Base-by-base conservation (phyloP, 495 filamentous ascomycete species). In the Aspergillus taichungensis region DNA sequence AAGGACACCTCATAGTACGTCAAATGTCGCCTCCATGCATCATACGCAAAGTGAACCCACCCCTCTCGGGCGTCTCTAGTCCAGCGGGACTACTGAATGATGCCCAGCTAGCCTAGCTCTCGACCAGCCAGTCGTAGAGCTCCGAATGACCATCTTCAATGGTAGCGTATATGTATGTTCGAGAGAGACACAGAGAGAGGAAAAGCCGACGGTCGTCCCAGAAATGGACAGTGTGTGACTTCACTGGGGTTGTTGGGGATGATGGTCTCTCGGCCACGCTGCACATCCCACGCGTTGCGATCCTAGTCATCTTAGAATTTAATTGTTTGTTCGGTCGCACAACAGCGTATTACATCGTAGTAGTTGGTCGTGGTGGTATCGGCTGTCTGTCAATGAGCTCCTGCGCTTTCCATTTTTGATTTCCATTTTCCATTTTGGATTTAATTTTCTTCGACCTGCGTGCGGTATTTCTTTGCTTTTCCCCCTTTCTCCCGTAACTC, bases 1-100 rank as follows among this genome's bases (percentile, higher is more conserved):
- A 57, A 57, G 54, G 50, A 50, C 50, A 42, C 45, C 54, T 57
- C 50, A 53, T 46, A 43, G 47, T 57, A 57, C 54, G 54, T 57
- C 54, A 57, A 24, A 45, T 48, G 35, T 46, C 43, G 50, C 47
- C 42, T 46, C 41, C 46, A 46, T 47, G 47, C 49, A 24, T 24
- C 18, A 24, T 24, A 24, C 18, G 18, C 18, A 24, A 24, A 24
- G 2, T 4, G 18, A 24, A 24, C 18, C 18, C 18, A 24, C 18
- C 18, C 18, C 18, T 24, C 18, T 24, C 18, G 18, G 18, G 18
- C 40, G 36, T 52, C 49, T 50, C 41, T 43, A 34, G 36, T 43
- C 24, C 30, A 47, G 34, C 45, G 47, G 52, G 47, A 45, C 43
- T 50, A 37, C 28, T 28, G 32, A 34, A 47, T 52, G 50, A 47